These are phyloP conservation scores for Pulveroboletus sp. DNA, from an alignment of 768 basidiomycete genomes.

Conservation along the genomic window DNA sequence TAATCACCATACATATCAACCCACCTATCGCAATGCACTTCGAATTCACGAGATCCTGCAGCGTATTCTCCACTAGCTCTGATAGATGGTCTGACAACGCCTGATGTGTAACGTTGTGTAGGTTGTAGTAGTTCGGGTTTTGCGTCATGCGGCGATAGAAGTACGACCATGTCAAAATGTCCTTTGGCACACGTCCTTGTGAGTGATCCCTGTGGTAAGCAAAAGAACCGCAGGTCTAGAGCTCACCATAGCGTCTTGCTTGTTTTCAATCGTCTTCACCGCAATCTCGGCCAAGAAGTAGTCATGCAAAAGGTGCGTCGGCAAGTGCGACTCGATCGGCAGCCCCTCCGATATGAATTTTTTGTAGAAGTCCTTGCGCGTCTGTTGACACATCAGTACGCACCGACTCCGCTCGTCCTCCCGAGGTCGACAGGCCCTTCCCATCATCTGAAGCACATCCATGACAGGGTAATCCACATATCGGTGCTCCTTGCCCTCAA, in stretches of 20 bases:
- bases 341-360: constrained; percentile 97
- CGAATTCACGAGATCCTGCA: constrained; percentile 87
- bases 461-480: constrained; percentile 98
- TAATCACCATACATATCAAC: constrained; percentile 14
- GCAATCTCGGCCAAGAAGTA: constrained; percentile 98
- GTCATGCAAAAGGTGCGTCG: constrained; percentile 87
- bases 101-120: constrained; percentile 93
- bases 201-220: background rate
- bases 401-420: constrained; percentile 90
- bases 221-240: background rate
- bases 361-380: constrained; percentile 97
- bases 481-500: constrained; percentile 96
- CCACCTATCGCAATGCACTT: constrained; percentile 89
- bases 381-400: constrained; percentile 96
- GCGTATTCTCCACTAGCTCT: constrained; percentile 89
- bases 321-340: constrained; percentile 92
- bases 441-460: constrained; percentile 99
- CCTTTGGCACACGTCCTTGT: constrained; percentile 40
- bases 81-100: constrained; percentile 95
- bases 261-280: constrained; percentile 98
- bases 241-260: constrained; percentile 91
- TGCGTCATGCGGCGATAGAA: constrained; percentile 97
- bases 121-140: constrained; percentile 93
- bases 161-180: constrained; percentile 98
- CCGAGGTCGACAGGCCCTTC: constrained; percentile 87